Conservation (phyloP, 2,329 filamentous ascomycete species). For the Colletotrichum lini region DNA sequence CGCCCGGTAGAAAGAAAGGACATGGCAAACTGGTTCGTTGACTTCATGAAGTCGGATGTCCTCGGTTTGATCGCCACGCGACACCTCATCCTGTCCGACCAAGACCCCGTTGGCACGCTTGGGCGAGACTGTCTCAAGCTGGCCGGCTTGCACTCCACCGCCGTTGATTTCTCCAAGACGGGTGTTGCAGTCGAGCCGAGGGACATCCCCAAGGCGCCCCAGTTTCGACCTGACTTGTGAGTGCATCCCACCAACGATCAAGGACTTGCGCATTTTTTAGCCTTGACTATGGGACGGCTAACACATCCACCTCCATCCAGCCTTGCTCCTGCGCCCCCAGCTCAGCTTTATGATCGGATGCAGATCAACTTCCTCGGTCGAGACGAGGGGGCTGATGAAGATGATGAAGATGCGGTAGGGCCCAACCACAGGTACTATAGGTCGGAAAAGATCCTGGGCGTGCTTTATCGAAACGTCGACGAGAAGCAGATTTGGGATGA, state of each 20-base stretch:
- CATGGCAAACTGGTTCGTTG: slow-evolving; percentile 86
- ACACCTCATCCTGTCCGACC: slow-evolving; percentile 77
- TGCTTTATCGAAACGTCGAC: slow-evolving; percentile 80
- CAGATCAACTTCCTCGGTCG: slow-evolving; percentile 55
- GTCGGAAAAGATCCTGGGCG: slow-evolving; percentile 78
- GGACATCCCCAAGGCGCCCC: slow-evolving; percentile 57
- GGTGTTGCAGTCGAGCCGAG: slow-evolving; percentile 70
- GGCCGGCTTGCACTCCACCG: slow-evolving; percentile 77
- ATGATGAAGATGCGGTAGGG: slow-evolving; percentile 59
- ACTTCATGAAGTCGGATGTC: slow-evolving; percentile 79
- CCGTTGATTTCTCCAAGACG: slow-evolving; percentile 84
- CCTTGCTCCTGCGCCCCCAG: slow-evolving; percentile 61
- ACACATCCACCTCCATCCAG: slow-evolving; percentile 47
- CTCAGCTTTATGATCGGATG: slow-evolving; percentile 61
- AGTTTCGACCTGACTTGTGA: slow-evolving; percentile 69
- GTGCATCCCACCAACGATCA: slow-evolving; percentile 44
- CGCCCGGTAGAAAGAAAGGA: slow-evolving; percentile 73
- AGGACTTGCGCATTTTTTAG: not conserved
- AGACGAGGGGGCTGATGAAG: slow-evolving; percentile 59
- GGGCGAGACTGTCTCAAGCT: slow-evolving; percentile 67
- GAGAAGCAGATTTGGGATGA: slow-evolving; percentile 76
- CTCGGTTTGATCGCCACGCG: slow-evolving; percentile 75
- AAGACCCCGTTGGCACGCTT: slow-evolving; percentile 64
- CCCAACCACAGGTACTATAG: slow-evolving; percentile 71
- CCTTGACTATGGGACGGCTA: slow-evolving; percentile 9